These are phyloP conservation scores for Moniliophthora roreri DNA, from an alignment of 1,284 basidiomycete species.

Conservation along the genomic window DNA sequence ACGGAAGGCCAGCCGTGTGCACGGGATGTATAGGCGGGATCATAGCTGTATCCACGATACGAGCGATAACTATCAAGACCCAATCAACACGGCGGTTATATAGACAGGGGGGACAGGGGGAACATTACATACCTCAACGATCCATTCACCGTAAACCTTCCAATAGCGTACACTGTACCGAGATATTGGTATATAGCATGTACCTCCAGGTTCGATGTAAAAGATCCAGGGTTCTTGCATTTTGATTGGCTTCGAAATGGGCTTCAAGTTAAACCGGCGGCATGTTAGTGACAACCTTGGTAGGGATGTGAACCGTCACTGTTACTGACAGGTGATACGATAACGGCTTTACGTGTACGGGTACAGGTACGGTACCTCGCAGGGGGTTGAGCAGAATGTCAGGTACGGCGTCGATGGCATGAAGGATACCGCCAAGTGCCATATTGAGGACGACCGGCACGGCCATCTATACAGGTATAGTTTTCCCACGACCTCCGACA, in stretches of 20 bases:
- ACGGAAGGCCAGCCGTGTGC: conserved; percentile 28
- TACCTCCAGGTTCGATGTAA: conserved; percentile 48
- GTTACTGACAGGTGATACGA: conserved; percentile 47
- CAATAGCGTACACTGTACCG: conserved; percentile 45
- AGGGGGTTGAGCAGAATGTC: no score
- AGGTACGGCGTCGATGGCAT: no score
- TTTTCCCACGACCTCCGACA: no score
- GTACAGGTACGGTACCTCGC: conserved; percentile 45
- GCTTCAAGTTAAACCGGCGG: conserved; percentile 42
- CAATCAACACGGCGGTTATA: conserved; percentile 1
- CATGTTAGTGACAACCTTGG: background rate
- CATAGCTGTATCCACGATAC: conserved; percentile 43
- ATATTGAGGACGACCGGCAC: no score
- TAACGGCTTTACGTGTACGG: no score
- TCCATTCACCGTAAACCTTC: conserved; percentile 48
- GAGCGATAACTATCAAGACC: conserved; percentile 34
- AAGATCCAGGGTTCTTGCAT: conserved; percentile 41
- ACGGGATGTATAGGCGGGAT: conserved; percentile 38
- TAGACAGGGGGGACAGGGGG: background rate
- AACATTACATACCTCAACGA: conserved; percentile 37
- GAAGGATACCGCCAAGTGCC: no score
- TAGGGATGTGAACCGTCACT: conserved; percentile 40
- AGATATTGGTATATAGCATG: conserved; percentile 44
- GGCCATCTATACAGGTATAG: no score
- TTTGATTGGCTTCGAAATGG: conserved; percentile 46